A percentile compares a stretch with the other conserved stretches of the same genome.
phyloP scores from a whole-genome alignment of 306 rosid species.

The Potentilla sterilis region DNA sequence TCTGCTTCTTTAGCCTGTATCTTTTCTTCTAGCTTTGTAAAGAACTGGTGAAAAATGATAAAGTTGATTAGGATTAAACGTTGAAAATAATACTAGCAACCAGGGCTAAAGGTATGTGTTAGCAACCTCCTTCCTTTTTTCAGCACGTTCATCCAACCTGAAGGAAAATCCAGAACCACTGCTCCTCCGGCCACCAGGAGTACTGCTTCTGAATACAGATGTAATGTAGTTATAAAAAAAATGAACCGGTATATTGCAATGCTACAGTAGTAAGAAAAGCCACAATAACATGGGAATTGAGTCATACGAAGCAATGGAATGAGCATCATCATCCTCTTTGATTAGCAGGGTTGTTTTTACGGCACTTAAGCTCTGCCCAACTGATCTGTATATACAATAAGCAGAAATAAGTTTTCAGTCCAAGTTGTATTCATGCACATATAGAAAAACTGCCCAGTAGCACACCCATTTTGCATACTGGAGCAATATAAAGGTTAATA shows the following conservation, averaged over 20 bases:
- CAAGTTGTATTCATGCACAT: neutral
- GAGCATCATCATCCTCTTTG: conserved; percentile 71
- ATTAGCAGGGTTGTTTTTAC: conserved; percentile 35
- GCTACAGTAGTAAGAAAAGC: neutral
- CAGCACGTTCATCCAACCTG: conserved; percentile 92
- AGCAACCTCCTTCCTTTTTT: conserved; percentile 86
- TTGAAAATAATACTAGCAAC: conserved; percentile 13
- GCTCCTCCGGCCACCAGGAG: conserved; percentile 47
- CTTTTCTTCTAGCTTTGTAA: conserved; percentile 90
- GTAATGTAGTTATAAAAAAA: conserved; percentile 11
- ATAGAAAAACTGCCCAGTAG: neutral
- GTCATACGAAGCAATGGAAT: conserved; percentile 80
- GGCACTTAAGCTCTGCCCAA: conserved; percentile 47
- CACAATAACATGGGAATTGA: conserved; percentile 20
- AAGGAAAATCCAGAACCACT: conserved; percentile 65
- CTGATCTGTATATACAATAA: conserved; percentile 45
- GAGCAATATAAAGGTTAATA: neutral
- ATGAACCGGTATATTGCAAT: neutral
- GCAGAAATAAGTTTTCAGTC: neutral
- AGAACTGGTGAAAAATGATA: conserved; percentile 54
- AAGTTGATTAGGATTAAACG: conserved; percentile 6
- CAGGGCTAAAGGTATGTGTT: conserved; percentile 14
- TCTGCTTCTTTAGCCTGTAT: conserved; percentile 91
- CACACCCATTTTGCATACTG: neutral
- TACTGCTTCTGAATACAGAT: conserved; percentile 44